Evolutionary conservation across 768 basidiomycete species (phyloP).

Genomic region (Strobilomyces confusus): DNA sequence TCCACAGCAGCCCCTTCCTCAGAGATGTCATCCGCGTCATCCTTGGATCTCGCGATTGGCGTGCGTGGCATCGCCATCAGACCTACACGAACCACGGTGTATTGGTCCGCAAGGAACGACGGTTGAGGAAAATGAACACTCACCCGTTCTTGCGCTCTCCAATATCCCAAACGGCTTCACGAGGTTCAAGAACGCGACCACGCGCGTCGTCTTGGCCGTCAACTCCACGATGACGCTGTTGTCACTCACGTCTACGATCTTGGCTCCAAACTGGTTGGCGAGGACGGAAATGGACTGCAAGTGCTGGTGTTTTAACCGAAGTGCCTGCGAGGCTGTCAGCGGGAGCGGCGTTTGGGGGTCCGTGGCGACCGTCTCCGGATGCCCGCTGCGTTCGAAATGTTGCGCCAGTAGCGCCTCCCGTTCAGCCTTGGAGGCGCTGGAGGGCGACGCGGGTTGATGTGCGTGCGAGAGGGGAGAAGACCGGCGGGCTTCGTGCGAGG

Average conservation of each 20-base stretch:
- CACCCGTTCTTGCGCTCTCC: conserved; percentile 92
- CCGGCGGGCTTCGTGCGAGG: conserved; percentile 72
- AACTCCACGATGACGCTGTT: conserved; percentile 94
- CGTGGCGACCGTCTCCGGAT: conserved; percentile 27
- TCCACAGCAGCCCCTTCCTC: conserved; percentile 67
- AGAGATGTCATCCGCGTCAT: conserved; percentile 53
- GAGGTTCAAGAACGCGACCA: conserved; percentile 89
- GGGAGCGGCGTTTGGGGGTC: conserved; percentile 34
- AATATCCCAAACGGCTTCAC: conserved; percentile 94
- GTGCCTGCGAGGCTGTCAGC: conserved; percentile 78
- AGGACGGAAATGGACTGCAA: conserved; percentile 84
- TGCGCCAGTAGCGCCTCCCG: conserved; percentile 72
- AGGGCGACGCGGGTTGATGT: conserved; percentile 13
- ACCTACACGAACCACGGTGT: conserved; percentile 42
- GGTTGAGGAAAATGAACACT: conserved; percentile 19
- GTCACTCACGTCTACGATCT: conserved; percentile 92
- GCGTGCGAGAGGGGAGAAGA: conserved; percentile 12
- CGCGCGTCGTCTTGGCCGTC: conserved; percentile 85
- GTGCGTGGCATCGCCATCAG: conserved; percentile 99
- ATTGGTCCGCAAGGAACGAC: not conserved
- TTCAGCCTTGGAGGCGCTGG: conserved; percentile 50
- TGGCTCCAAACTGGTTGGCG: conserved; percentile 84
- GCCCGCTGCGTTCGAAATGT: conserved; percentile 65
- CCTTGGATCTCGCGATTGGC: conserved; percentile 61
- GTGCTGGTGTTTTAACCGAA: conserved; percentile 86